Evolutionary conservation across 2,329 filamentous ascomycete species (phyloP).

Genomic region (Pyrenophora graminea): DNA sequence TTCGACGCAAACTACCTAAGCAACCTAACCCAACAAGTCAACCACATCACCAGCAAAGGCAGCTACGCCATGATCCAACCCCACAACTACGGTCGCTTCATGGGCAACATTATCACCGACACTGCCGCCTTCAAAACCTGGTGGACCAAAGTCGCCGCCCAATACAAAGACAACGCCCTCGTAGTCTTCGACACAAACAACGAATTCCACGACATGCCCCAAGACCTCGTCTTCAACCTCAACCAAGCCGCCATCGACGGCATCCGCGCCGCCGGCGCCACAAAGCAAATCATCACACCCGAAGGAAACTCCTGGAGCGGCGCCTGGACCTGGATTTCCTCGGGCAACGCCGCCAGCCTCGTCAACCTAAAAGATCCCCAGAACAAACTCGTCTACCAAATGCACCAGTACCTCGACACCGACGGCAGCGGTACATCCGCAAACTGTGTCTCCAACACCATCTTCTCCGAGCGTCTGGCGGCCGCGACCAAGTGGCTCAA

Average conservation of each 20-base stretch:
- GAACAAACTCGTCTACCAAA: constrained; percentile 63
- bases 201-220: constrained; percentile 53
- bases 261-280: constrained; percentile 52
- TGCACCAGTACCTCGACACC: constrained; percentile 66
- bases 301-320: constrained; percentile 59
- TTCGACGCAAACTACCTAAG: constrained; percentile 51
- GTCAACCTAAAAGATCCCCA: constrained; percentile 56
- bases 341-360: constrained; percentile 52
- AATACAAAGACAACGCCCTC: constrained; percentile 48
- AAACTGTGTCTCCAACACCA: constrained; percentile 58
- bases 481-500: constrained; percentile 60
- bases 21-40: constrained; percentile 50
- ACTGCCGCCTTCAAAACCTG: constrained; percentile 49
- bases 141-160: constrained; percentile 49
- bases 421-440: constrained; percentile 59
- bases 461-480: constrained; percentile 57
- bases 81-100: constrained; percentile 58
- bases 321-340: constrained; percentile 55
- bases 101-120: constrained; percentile 52
- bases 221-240: constrained; percentile 50
- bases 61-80: constrained; percentile 55
- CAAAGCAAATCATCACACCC: constrained; percentile 62
- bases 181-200: constrained; percentile 56
- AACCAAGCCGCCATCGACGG: constrained; percentile 55
- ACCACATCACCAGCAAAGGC: constrained; percentile 55